Conservation (phyloP, 164 flowering plant species). For the Liriodendron chinense region DNA sequence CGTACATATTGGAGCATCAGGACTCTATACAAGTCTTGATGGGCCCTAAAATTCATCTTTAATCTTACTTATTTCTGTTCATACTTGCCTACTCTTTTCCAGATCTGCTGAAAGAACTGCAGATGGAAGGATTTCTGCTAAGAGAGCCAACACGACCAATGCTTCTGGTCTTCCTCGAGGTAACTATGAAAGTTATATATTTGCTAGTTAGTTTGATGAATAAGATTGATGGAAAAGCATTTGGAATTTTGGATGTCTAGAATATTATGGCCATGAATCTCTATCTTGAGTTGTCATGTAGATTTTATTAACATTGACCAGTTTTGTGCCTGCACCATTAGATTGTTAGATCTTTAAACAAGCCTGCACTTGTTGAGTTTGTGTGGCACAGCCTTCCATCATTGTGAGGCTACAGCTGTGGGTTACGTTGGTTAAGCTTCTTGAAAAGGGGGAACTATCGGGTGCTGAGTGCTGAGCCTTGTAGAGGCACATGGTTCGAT, state of each 20-base stretch:
- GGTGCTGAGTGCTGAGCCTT: too few relatives aligned
- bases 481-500: too few relatives aligned
- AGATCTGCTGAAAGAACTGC: slow-evolving; percentile 66
- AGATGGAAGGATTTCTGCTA: slow-evolving; percentile 60
- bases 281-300: not conserved
- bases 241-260: too few relatives aligned
- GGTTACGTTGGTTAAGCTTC: too few relatives aligned
- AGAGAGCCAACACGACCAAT: slow-evolving; percentile 41
- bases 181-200: slow-evolving; percentile 13
- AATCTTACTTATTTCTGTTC: not conserved
- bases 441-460: too few relatives aligned
- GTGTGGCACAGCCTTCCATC: too few relatives aligned
- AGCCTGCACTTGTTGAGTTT: too few relatives aligned
- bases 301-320: not conserved
- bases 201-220: not conserved
- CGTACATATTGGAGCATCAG: not conserved
- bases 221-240: not conserved
- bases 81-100: not conserved
- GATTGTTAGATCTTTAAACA: not conserved
- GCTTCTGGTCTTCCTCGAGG: slow-evolving; percentile 36
- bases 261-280: not conserved
- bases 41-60: not conserved
- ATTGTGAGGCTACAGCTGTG: too few relatives aligned
- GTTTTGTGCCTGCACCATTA: not conserved
- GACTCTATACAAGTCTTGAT: not conserved